Conservation (phyloP, 2,329 filamentous ascomycete genomes). For the Colletotrichum sp. region DNA sequence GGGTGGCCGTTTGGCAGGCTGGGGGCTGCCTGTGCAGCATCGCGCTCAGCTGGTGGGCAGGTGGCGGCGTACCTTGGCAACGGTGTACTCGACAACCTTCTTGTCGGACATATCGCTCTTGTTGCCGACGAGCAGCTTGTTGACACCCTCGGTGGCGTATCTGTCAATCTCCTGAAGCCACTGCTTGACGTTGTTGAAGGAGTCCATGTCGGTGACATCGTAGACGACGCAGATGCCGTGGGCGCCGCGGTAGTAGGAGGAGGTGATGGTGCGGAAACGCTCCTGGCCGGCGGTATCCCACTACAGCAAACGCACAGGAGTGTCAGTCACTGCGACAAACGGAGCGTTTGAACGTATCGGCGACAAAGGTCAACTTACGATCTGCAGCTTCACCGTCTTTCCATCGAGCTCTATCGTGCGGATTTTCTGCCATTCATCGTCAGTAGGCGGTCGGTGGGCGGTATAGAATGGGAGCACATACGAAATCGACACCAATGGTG, state of each 20-base stretch:
- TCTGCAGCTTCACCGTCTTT: slow-evolving; percentile 99
- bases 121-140: slow-evolving; percentile 99
- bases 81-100: slow-evolving; percentile 99
- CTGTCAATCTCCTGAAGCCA: slow-evolving; percentile 99
- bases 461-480: slow-evolving; percentile 52
- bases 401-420: slow-evolving; percentile 98
- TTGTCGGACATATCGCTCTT: slow-evolving; percentile 99
- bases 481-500: slow-evolving; percentile 98
- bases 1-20: not conserved
- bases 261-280: slow-evolving; percentile 99
- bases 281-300: slow-evolving; percentile 99
- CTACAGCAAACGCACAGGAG: slow-evolving; percentile 52
- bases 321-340: slow-evolving; percentile 27
- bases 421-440: slow-evolving; percentile 78
- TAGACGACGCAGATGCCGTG: slow-evolving; percentile 99
- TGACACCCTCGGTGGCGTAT: slow-evolving; percentile 98
- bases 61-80: slow-evolving; percentile 80
- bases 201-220: slow-evolving; percentile 99
- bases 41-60: not conserved
- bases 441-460: not conserved
- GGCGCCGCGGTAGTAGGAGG: slow-evolving; percentile 98
- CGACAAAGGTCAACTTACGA: slow-evolving; percentile 68
- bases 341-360: not conserved
- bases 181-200: slow-evolving; percentile 99
- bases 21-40: not conserved